phyloP scores from a whole-genome alignment of 257 asterid species.

The Ocimum tenuiflorum region DNA sequence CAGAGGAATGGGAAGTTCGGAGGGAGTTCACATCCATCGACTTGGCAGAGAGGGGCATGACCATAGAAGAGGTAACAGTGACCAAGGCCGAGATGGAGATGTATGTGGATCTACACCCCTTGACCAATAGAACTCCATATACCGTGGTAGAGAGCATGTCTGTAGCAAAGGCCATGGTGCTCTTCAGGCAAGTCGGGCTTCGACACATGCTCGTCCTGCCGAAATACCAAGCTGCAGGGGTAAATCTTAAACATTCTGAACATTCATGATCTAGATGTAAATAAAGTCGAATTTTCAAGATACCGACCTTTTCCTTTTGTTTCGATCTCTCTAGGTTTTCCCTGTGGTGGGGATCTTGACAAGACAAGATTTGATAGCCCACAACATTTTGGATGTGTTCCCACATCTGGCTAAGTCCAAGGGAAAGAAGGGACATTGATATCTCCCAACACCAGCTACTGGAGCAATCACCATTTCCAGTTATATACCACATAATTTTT shows the following conservation, averaged over 20 bases:
- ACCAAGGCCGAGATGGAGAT: constrained; percentile 73
- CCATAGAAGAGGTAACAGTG: constrained; percentile 55
- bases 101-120: constrained; percentile 74
- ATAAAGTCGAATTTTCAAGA: neutral
- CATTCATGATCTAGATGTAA: neutral
- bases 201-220: constrained; percentile 80
- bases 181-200: constrained; percentile 74
- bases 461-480: too few species aligned
- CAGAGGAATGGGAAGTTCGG: constrained; percentile 77
- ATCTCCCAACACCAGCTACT: neutral
- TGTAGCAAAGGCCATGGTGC: constrained; percentile 80
- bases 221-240: constrained; percentile 76
- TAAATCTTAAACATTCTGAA: constrained; percentile 23
- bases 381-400: constrained; percentile 63
- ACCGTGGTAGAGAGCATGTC: constrained; percentile 72
- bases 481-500: constrained; percentile 15
- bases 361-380: constrained; percentile 77
- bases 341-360: constrained; percentile 88
- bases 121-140: constrained; percentile 71
- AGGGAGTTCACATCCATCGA: constrained; percentile 65
- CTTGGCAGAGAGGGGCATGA: constrained; percentile 61
- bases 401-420: constrained; percentile 57
- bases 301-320: constrained; percentile 7
- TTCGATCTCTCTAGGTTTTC: constrained; percentile 35
- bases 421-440: constrained; percentile 51